Conservation (phyloP, 2,329 filamentous ascomycete genomes). For the Hypocrella siamensis region DNA sequence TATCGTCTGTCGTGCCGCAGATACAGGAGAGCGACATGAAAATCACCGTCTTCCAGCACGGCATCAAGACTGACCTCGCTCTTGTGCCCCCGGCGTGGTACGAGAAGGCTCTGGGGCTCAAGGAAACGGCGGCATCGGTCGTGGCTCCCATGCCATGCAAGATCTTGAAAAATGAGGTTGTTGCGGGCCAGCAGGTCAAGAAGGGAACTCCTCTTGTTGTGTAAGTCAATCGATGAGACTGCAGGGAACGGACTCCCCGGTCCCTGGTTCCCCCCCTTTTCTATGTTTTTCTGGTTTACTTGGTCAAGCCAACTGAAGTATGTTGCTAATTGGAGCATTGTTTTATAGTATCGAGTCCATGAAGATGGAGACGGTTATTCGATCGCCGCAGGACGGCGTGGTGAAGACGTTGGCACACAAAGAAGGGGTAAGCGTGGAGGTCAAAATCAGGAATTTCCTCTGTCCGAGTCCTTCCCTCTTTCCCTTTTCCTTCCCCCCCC, state of each 20-base stretch:
- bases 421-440: constrained; percentile 57
- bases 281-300: not conserved
- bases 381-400: constrained; percentile 56
- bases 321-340: not conserved
- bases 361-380: constrained; percentile 81
- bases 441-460: not conserved
- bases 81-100: constrained; percentile 60
- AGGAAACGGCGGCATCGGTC: constrained; percentile 68
- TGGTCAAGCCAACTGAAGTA: not conserved
- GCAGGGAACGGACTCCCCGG: too few relatives aligned
- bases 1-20: constrained; percentile 58
- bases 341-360: constrained; percentile 57
- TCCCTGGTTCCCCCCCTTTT: not conserved
- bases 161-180: constrained; percentile 76
- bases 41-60: constrained; percentile 64
- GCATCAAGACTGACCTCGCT: constrained; percentile 40
- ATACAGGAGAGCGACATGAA: constrained; percentile 36
- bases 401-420: constrained; percentile 61
- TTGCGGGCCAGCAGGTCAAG: constrained; percentile 64
- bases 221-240: constrained; percentile 24
- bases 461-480: not conserved
- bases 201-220: constrained; percentile 83
- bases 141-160: constrained; percentile 96
- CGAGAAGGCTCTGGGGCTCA: constrained; percentile 72
- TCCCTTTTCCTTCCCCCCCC: not conserved